Percentiles rank a stretch among this genome's conserved stretches.
Evolutionary conservation across 2,329 filamentous ascomycete genomes (phyloP).

Genomic region (Colletotrichum sojae): DNA sequence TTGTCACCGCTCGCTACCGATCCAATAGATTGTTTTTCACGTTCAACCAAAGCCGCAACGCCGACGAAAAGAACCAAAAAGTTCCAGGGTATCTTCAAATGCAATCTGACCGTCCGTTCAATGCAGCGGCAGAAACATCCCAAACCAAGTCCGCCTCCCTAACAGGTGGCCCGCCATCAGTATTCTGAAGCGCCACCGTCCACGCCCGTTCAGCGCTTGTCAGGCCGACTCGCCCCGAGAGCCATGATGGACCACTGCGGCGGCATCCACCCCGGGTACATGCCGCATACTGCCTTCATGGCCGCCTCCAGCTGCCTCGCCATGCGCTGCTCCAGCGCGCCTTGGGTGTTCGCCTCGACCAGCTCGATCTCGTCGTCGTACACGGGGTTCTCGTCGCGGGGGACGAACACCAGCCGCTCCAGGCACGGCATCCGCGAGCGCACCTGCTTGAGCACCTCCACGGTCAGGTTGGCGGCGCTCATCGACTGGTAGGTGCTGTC

Average conservation of each 20-base stretch:
- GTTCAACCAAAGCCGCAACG: slow-evolving; percentile 9
- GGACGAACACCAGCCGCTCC: slow-evolving; percentile 61
- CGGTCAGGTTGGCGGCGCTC: slow-evolving; percentile 56
- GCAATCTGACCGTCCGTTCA: slow-evolving; percentile 13
- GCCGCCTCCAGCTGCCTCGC: slow-evolving; percentile 53
- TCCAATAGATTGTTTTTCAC: neutral
- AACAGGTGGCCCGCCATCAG: neutral
- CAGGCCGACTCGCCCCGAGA: slow-evolving; percentile 30
- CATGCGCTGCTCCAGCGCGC: slow-evolving; percentile 52
- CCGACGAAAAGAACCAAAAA: neutral
- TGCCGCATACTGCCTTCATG: slow-evolving; percentile 49
- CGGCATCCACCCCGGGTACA: slow-evolving; percentile 50
- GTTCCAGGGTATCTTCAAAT: slow-evolving; percentile 16
- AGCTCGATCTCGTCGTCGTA: slow-evolving; percentile 48
- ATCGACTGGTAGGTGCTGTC: slow-evolving; percentile 53
- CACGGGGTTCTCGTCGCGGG: slow-evolving; percentile 53
- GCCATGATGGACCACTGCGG: slow-evolving; percentile 56
- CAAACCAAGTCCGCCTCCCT: neutral
- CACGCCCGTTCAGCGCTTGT: neutral
- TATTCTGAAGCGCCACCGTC: neutral
- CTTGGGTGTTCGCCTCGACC: slow-evolving; percentile 43
- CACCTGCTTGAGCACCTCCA: slow-evolving; percentile 57
- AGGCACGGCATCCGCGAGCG: slow-evolving; percentile 55
- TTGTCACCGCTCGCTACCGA: neutral
- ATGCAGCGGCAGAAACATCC: slow-evolving; percentile 1